Base-by-base conservation (phyloP, 2,329 filamentous ascomycete species). In the Xylariaceae sp. region DNA sequence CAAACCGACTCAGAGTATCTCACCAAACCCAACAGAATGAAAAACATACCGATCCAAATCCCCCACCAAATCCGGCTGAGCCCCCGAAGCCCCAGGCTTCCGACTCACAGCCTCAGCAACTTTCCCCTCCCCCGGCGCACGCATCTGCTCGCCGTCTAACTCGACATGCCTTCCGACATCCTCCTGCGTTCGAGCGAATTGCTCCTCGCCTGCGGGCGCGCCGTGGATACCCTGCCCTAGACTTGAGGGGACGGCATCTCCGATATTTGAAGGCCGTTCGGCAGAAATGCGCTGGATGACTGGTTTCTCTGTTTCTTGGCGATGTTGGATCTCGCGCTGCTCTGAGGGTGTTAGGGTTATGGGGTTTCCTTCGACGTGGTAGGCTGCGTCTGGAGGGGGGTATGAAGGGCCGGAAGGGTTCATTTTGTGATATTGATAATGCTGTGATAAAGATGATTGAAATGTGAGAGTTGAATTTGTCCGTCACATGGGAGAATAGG, bases 91-190 rank as follows among this genome's bases (percentile, higher is more conserved):
- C 1, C 71, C 70, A 0, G 69, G 58, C 57, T 71, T 72, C 1
- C 60, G 51, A 18, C 63, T 57, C 4, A 73, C 70, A 1, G 55
- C 69, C 23, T 58, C 56, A 2, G 69, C 68, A 10, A 72, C 68
- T 17, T 65, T 62, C 34, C 71, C 70, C 57, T 73, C 71, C 10
- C 64, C 68, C 0, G 68, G 61, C 0, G 65, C 62, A 2, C 65
- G 61, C 69, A 73, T 71, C 61, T 69, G 64, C 0, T 69, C 69
- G 23, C 69, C 71, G 1, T 73, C 71, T 1, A 72, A 54, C 50
- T 72, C 71, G 1, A 45, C 35, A 51, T 61, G 64, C 3, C 66
- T 56, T 2, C 64, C 69, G 1, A 61, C 61, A 5, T 67, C 59
- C 57, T 67, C 68, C 11, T 57, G 51, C 6, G 64, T 65, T 13